Conservation (phyloP, 495 filamentous ascomycete genomes). For the Neurospora africana region DNA sequence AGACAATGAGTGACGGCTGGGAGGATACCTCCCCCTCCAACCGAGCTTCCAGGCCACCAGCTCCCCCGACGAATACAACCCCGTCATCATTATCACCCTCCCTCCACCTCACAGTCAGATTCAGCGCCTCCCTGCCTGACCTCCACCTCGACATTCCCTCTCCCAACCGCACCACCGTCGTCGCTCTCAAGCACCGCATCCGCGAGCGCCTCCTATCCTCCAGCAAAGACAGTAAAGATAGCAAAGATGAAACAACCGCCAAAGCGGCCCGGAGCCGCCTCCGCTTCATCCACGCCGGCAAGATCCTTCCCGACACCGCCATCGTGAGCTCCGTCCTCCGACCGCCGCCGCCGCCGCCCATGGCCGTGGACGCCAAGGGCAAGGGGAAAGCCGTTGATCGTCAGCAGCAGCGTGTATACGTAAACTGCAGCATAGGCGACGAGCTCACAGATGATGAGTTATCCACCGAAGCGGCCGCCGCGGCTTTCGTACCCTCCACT, state of each 20-base stretch:
- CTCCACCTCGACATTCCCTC: constrained; percentile 62
- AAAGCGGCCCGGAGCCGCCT: constrained; percentile 46
- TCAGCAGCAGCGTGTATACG: constrained; percentile 45
- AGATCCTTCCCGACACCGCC: constrained; percentile 64
- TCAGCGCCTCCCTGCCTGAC: constrained; percentile 75
- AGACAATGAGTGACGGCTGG: constrained; percentile 2
- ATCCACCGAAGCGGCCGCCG: constrained; percentile 48
- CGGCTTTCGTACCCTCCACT: constrained; percentile 27
- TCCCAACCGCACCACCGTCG: constrained; percentile 57
- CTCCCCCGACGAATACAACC: constrained; percentile 3
- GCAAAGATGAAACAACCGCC: constrained; percentile 30
- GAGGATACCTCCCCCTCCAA: background rate
- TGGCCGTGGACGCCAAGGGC: constrained; percentile 24
- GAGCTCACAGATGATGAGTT: constrained; percentile 59
- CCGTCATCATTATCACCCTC: constrained; percentile 19
- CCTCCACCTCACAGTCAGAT: constrained; percentile 72
- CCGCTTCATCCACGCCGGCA: constrained; percentile 80
- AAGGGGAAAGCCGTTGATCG: constrained; percentile 16
- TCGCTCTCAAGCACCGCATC: constrained; percentile 71
- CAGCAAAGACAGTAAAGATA: background rate
- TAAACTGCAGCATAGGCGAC: constrained; percentile 83
- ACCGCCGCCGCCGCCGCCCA: constrained; percentile 43
- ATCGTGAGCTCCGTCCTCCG: constrained; percentile 55
- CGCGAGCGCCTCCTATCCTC: constrained; percentile 49
- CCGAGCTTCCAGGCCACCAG: background rate